Conservation (phyloP, 2,329 filamentous ascomycete genomes). For the Fusarium tuaranense region DNA sequence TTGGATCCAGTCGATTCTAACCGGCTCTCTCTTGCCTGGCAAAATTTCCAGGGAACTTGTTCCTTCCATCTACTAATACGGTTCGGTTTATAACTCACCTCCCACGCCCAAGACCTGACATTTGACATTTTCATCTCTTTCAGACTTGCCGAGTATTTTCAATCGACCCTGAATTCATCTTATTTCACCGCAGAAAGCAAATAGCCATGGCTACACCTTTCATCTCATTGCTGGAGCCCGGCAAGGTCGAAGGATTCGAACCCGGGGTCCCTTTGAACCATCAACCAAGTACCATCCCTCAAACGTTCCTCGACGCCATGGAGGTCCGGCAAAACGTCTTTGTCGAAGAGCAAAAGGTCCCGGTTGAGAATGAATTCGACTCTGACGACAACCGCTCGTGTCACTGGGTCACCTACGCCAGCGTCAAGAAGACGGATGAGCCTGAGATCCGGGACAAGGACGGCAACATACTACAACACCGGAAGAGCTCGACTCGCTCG, state of each 20-base stretch:
- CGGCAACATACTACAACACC: slow-evolving; percentile 55
- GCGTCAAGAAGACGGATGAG: slow-evolving; percentile 61
- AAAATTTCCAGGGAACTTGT: slow-evolving; percentile 5
- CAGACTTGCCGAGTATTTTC: too few species aligned
- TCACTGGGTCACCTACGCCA: slow-evolving; percentile 90
- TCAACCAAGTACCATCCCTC: slow-evolving; percentile 62
- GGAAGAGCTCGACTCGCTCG: slow-evolving; percentile 57
- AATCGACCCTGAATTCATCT: not conserved
- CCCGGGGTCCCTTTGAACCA: slow-evolving; percentile 51
- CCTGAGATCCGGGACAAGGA: slow-evolving; percentile 57
- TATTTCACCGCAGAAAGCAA: not conserved
- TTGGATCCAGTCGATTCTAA: not conserved
- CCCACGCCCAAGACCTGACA: not conserved
- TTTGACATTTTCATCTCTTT: not conserved
- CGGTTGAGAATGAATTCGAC: slow-evolving; percentile 80
- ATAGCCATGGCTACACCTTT: slow-evolving; percentile 62
- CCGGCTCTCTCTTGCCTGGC: not conserved
- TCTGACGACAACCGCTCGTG: slow-evolving; percentile 81
- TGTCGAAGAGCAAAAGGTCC: slow-evolving; percentile 68
- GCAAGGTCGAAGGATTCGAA: slow-evolving; percentile 62
- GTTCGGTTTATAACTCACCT: not conserved
- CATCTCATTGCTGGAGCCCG: slow-evolving; percentile 61
- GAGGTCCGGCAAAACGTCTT: slow-evolving; percentile 71
- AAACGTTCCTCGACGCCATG: slow-evolving; percentile 73
- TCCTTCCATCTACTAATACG: slow-evolving; percentile 2